Conservation (phyloP, 345 rosid species). For the Populus alba region DNA sequence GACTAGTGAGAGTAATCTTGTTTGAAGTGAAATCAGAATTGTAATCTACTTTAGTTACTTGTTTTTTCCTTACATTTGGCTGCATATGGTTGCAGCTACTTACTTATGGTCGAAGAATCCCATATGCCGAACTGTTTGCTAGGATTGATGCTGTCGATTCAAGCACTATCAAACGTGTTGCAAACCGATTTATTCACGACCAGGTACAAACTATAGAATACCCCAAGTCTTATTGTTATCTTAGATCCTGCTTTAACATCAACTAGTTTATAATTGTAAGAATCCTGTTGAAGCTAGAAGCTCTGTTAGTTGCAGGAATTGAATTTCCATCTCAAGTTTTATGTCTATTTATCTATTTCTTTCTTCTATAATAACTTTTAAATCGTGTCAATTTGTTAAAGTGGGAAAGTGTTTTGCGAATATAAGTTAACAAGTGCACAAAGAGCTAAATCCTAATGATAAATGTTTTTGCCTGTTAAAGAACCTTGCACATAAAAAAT, state of each 20-base stretch:
- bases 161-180: slow-evolving; percentile 80
- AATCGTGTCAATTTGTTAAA: not conserved
- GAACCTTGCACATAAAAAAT: not conserved
- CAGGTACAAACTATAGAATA: slow-evolving; percentile 44
- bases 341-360: not conserved
- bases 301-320: not conserved
- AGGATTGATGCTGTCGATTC: slow-evolving; percentile 93
- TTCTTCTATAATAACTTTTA: not conserved
- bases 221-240: not conserved
- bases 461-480: not conserved
- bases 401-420: not conserved
- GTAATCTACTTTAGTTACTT: not conserved
- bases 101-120: slow-evolving; percentile 93
- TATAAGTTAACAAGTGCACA: not conserved
- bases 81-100: slow-evolving; percentile 57
- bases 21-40: not conserved
- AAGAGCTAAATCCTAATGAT: not conserved
- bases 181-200: slow-evolving; percentile 81
- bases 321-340: not conserved
- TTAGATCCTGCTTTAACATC: not conserved
- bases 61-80: not conserved
- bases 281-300: not conserved
- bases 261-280: not conserved
- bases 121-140: slow-evolving; percentile 80
- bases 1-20: not conserved